Evolutionary conservation across 2,329 filamentous ascomycete species (phyloP).

Genomic region (Epichloe sibirici): DNA sequence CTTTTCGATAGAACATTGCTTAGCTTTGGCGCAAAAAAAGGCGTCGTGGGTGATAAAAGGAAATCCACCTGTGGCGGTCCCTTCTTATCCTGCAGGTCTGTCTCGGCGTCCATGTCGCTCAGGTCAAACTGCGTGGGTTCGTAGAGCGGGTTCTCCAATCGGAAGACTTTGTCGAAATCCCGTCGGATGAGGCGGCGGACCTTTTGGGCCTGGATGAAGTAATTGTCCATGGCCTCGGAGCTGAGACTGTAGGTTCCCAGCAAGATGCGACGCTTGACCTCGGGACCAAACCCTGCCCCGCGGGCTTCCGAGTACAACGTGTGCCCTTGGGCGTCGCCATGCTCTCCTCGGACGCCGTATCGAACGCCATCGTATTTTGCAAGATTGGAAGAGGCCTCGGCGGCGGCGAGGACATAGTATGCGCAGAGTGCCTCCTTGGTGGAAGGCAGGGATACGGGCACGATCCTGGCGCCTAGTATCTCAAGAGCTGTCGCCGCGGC

Average conservation of each 20-base stretch:
- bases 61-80: conserved; percentile 65
- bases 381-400: conserved; percentile 90
- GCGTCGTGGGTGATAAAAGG: conserved; percentile 76
- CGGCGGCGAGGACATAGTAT: conserved; percentile 91
- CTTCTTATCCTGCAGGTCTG: conserved; percentile 40
- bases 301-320: conserved; percentile 67
- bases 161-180: conserved; percentile 78
- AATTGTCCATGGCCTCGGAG: conserved; percentile 86
- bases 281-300: conserved; percentile 63
- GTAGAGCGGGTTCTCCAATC: conserved; percentile 54
- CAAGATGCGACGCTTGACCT: conserved; percentile 78
- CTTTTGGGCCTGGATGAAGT: conserved; percentile 88
- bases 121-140: conserved; percentile 42
- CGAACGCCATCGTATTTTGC: conserved; percentile 96
- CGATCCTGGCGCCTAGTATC: conserved; percentile 54
- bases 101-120: conserved; percentile 43
- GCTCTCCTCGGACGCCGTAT: conserved; percentile 53
- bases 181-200: conserved; percentile 70
- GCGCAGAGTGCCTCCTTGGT: conserved; percentile 79
- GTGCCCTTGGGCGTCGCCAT: conserved; percentile 43
- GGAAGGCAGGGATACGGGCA: conserved; percentile 67
- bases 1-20: conserved; percentile 41
- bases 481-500: conserved; percentile 47
- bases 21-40: conserved; percentile 57
- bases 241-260: conserved; percentile 84